Base-by-base conservation (phyloP, 2,329 filamentous ascomycete species). In the Exophiala calicioides region DNA sequence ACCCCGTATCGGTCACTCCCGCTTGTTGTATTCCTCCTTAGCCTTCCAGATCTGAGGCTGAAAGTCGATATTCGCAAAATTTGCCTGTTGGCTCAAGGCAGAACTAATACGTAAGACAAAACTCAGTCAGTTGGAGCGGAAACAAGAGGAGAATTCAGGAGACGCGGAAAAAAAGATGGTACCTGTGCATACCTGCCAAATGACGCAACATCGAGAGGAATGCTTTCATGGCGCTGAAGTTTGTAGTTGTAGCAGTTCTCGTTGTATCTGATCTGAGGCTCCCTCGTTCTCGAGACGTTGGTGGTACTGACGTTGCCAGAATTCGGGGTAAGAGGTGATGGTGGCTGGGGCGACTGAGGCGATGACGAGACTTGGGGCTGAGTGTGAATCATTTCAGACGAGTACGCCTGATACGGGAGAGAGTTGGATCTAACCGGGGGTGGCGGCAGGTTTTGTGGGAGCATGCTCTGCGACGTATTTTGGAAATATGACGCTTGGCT, bases 51-150 rank as follows among this genome's bases (percentile, higher is more conserved):
- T 68, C 24, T 68, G 67, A 10, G 70, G 70, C 49, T 74, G 64
- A 45, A 75, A 71, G 44, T 74, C 63, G 23, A 66, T 60, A 51
- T 74, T 69, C 44, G 69, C 65, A 57, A 73, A 73, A 58, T 75
- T 68, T 33, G 70, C 68, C n/a, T n/a, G n/a, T 52, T 70, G 67
- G 53, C 72, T 70, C 61, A 69, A 67, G 6, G 69, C 65, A 8
- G 69, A 72, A 50, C 70, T 73, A 30, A 19, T 38, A 8, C 10
- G 20, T 18, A 12, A 15, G 19, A 5, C 21, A 3, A 20, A 34
- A 13, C 18, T 31, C 18, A 38, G 2, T 32, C 10, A 15, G 19
- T 8, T 13, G 9, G 12, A 40, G 7, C 15, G 10, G 13, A 23
- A 31, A 30, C 4, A 20, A 21, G 8, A 16, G 9, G 18, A 13